Conservation (phyloP, 495 filamentous ascomycete genomes). For the Terfezia boudieri region DNA sequence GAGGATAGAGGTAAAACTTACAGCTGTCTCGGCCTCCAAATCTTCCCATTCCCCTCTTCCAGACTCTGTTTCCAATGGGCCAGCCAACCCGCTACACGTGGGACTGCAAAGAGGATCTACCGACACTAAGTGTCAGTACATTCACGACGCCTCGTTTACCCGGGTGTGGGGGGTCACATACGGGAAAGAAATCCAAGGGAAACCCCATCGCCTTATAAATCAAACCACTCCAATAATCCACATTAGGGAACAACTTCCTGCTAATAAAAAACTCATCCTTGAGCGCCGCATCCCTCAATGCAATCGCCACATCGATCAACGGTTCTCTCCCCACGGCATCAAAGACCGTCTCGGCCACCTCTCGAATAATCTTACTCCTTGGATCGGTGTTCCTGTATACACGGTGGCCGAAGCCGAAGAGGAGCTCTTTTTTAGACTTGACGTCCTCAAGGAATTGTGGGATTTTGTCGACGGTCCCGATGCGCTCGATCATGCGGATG, state of each 20-base stretch:
- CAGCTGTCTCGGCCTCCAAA: constrained; percentile 22
- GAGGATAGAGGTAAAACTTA: not conserved
- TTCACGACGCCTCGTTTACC: too few species aligned
- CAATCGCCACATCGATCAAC: constrained; percentile 28
- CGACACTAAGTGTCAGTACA: too few species aligned
- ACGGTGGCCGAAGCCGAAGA: constrained; percentile 40
- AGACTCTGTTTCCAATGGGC: constrained; percentile 24
- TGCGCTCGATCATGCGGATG: constrained; percentile 26
- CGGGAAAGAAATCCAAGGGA: constrained; percentile 23
- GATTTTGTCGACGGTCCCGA: constrained; percentile 26
- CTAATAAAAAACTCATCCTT: constrained; percentile 30
- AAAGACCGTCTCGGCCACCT: constrained; percentile 25
- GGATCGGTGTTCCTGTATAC: constrained; percentile 34
- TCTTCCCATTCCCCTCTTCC: constrained; percentile 19
- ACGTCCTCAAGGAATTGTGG: constrained; percentile 28
- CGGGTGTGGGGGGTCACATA: not conserved
- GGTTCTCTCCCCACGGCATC: constrained; percentile 21
- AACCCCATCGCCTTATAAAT: constrained; percentile 33
- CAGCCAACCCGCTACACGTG: constrained; percentile 22
- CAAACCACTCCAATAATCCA: constrained; percentile 35
- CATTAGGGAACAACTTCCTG: constrained; percentile 30
- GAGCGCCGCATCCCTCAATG: constrained; percentile 27
- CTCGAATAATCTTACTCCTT: constrained; percentile 26
- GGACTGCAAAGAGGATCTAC: constrained; percentile 19
- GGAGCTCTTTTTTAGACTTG: constrained; percentile 28